Evolutionary conservation across 768 basidiomycete species (phyloP), one percentile per base, ranked within the genome.

Genomic region (Candolleomyces eurysporus): DNA sequence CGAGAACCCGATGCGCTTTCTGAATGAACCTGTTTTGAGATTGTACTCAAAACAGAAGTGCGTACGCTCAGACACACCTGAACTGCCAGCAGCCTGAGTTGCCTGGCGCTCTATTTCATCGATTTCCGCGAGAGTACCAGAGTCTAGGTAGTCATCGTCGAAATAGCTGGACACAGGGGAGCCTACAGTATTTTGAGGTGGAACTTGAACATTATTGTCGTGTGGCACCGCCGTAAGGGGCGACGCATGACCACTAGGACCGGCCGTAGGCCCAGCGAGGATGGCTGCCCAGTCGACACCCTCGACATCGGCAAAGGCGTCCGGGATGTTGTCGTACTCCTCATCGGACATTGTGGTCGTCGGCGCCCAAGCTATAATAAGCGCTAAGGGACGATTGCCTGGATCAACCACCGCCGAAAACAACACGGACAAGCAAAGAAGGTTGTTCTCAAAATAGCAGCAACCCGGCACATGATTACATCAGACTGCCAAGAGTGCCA

Each of bases 321-420:
- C 86, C 0, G 79, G 80, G 36, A 85, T 60, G 56, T 71, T 65
- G 64, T 84, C 83, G 60, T 82, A 89, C 58, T 85, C 81, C 66
- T 88, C 84, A 58, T 76, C 75, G 31, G 76, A 75, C 73, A 78
- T 76, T 58, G 45, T 51, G 39, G 42, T 19, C 31, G 42, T 8
- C 22, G 49, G 48, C 51, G 51, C 51, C 14, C 31, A 52, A 31
- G 21, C 22, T n/a, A 10, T 10, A 49, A 49, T 22, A 51, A 21
- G 49, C 49, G 14, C 49, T n/a, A 14, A 14, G 21, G 22, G 19
- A 11, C 16, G 36, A 14, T 36, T 45, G 16, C 26, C 46, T 16
- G 49, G 50, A 19, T 26, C 30, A 19, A 43, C 26, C 21, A 46
- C 21, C 43, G 55, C 43, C 36, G 36, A 36, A 36, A 36, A 36